Base-by-base conservation (phyloP, 352 stramenopile genomes). In the Phytopythium helicoides region DNA sequence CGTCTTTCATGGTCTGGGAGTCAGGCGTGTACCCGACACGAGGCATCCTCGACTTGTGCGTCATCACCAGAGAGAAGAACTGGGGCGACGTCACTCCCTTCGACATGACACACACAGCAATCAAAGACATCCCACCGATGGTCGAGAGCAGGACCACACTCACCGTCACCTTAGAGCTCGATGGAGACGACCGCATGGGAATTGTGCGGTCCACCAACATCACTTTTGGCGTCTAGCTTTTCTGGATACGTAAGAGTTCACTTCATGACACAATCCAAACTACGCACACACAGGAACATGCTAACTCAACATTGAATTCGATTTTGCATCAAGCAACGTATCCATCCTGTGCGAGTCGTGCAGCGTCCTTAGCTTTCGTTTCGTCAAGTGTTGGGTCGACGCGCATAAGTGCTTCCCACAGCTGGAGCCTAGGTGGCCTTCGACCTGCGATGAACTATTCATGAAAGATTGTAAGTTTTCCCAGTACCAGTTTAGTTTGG, bases 361-460 rank as follows among this genome's bases (percentile, higher is more conserved):
- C 75, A 22, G 74, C 70, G 46, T 87, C 69, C 35, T 69, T 66
- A 9, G 77, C 80, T 54, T 80, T 75, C 5, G 39, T 39, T 48
- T 87, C 73, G 28, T 68, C 62, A 18, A 91, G 52, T 14, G 62
- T 73, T n/a, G 81, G 75, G 50, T 91, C 81, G 0, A 91, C 76
- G 1, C 64, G 66, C 63, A 87, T 81, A 4, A 91, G 68, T 35
- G 81, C 77, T 48, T 91, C 61, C 81, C 81, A 91, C 11, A 91
- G 45, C 34, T 74, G 60, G 23, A 91, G 36, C 19, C 72, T 77
- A 2, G 64, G 39, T 4, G 76, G 62, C 6, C 76, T 73, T 62
- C 80, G 73, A 26, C 66, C 50, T 19, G 57, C 56, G 4, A 88
- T 41, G 47, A 79, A 87, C 75, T 89, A 47, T 10, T 54, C 7